Conservation (phyloP, 805 yeast species). For the Metschnikowia amazonensis region DNA sequence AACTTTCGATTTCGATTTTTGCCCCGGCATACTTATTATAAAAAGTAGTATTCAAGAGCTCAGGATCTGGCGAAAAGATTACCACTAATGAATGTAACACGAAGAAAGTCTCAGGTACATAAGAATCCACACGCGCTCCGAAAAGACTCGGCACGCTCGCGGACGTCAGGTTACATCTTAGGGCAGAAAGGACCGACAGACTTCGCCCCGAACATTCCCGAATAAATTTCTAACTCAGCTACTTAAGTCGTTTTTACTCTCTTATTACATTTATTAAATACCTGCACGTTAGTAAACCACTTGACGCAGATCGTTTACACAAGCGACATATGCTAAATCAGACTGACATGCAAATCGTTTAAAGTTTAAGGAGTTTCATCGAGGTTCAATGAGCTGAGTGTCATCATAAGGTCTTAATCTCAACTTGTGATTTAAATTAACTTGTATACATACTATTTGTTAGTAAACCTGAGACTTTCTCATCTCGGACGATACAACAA, state of each 20-base stretch:
- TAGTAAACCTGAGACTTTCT: slow-evolving; percentile 1
- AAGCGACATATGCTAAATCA: slow-evolving; percentile 19
- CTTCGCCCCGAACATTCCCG: not conserved
- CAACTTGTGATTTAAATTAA: not conserved
- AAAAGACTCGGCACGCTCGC: not conserved
- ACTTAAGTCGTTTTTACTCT: not conserved
- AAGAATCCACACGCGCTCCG: not conserved
- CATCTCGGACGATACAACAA: not conserved
- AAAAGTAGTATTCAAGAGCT: not conserved
- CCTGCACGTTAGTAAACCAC: slow-evolving; percentile 5
- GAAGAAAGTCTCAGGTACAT: not conserved
- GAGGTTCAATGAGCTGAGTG: slow-evolving; percentile 13
- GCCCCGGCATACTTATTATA: not conserved
- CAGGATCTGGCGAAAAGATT: not conserved
- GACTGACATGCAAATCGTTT: slow-evolving; percentile 45
- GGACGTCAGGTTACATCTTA: not conserved
- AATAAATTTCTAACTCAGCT: not conserved
- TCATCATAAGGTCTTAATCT: slow-evolving; percentile 11
- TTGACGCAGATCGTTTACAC: not conserved
- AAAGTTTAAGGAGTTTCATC: slow-evolving; percentile 26
- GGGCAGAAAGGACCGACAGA: not conserved
- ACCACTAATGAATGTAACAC: not conserved
- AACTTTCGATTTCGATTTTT: not conserved
- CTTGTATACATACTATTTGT: slow-evolving; percentile 4
- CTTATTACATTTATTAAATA: not conserved